Percentiles rank a stretch among this genome's conserved stretches.
phyloP scores from a whole-genome alignment of 495 filamentous ascomycete species.

The Penicillium macrosclerotiorum region DNA sequence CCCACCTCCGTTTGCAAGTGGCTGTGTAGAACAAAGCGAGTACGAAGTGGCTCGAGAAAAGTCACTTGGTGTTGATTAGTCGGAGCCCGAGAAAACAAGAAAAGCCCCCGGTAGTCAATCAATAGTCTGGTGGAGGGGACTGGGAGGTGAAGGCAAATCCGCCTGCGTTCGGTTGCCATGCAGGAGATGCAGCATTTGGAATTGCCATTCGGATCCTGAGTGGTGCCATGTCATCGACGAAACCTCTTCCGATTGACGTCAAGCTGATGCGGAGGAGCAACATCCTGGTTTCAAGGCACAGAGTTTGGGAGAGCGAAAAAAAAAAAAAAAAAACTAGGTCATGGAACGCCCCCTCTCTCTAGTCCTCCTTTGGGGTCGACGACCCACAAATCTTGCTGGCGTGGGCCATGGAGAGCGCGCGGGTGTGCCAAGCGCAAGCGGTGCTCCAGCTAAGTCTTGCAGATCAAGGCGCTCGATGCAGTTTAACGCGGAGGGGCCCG shows the following conservation, averaged over 20 bases:
- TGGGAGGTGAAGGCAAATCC: not conserved
- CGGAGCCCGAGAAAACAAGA: not conserved
- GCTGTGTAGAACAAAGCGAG: conserved; percentile 6
- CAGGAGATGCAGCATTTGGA: not conserved
- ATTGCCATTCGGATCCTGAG: not conserved
- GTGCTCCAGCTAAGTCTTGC: conserved; percentile 5
- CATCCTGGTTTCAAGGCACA: conserved; percentile 7
- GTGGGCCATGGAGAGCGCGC: conserved; percentile 5
- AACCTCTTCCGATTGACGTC: conserved; percentile 23
- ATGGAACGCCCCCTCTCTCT: not conserved
- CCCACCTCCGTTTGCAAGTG: not conserved
- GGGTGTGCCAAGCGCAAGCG: conserved; percentile 14
- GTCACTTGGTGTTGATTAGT: conserved; percentile 1
- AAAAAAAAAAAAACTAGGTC: too few relatives aligned
- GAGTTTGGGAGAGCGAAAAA: not conserved
- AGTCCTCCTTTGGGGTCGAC: too few relatives aligned
- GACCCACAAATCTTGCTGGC: conserved; percentile 6
- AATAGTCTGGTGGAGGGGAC: conserved; percentile 2
- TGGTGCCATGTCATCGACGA: conserved; percentile 12
- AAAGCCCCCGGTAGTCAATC: not conserved
- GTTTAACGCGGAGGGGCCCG: conserved; percentile 7
- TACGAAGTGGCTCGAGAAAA: too few relatives aligned
- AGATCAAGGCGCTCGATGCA: conserved; percentile 17
- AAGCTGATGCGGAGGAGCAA: conserved; percentile 23
- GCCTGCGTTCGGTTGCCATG: too few relatives aligned